These are phyloP conservation scores for Knoxia roxburghii DNA, from an alignment of 257 asterid species.

Conservation along the genomic window DNA sequence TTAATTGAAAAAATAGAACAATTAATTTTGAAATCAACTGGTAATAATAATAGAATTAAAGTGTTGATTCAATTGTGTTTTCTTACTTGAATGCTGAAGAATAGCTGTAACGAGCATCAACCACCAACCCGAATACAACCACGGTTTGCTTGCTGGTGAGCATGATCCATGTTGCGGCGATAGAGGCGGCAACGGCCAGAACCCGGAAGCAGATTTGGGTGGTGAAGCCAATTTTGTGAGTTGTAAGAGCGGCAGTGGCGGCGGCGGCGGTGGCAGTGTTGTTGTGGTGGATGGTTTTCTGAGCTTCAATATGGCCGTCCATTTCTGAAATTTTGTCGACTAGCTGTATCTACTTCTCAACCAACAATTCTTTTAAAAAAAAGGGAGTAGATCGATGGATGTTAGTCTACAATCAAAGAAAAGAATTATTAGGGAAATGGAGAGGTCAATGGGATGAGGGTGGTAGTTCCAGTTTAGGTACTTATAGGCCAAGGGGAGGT, in stretches of 20 bases:
- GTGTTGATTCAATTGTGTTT: no score
- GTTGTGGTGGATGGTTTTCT: not conserved
- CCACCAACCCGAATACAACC: conserved; percentile 29
- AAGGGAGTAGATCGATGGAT: not conserved
- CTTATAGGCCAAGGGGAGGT: conserved; percentile 1
- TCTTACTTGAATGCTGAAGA: conserved; percentile 54
- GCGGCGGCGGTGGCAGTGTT: not conserved
- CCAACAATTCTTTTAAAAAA: no score
- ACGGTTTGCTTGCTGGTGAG: conserved; percentile 44
- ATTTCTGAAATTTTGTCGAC: not conserved
- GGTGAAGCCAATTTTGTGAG: conserved; percentile 1
- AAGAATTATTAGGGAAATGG: not conserved
- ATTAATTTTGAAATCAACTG: no score
- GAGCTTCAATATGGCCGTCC: not conserved
- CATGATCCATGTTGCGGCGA: conserved; percentile 49
- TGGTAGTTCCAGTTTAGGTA: not conserved
- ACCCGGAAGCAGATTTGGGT: conserved; percentile 40
- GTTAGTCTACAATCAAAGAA: not conserved
- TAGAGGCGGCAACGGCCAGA: conserved; percentile 32
- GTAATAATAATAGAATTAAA: no score
- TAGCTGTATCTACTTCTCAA: no score
- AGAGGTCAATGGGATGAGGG: not conserved
- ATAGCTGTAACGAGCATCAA: conserved; percentile 53
- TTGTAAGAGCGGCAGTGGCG: conserved; percentile 2
- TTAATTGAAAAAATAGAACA: no score